A percentile compares a stretch with the other conserved stretches of the same genome.
Evolutionary conservation across 2,329 filamentous ascomycete species (phyloP).

Genomic region (Trichoderma brevicompactum): DNA sequence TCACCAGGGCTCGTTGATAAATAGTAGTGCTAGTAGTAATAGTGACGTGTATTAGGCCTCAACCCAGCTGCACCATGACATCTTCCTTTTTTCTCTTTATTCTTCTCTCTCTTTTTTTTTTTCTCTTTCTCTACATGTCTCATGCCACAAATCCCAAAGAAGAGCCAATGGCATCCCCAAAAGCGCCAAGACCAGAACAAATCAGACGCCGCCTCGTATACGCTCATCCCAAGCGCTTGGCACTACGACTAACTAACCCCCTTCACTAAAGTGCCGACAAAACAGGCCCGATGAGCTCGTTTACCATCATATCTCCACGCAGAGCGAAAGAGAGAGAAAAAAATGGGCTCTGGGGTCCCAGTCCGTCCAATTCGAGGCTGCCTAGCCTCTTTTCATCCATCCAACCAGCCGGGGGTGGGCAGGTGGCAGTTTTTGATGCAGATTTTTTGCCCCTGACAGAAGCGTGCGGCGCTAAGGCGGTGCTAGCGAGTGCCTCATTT

Average conservation of each 20-base stretch:
- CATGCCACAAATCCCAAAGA: no score
- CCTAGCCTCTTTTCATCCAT: not conserved
- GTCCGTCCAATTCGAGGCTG: not conserved
- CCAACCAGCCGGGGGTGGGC: no score
- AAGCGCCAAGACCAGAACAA: not conserved
- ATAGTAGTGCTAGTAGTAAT: no score
- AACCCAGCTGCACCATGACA: slow-evolving; percentile 8
- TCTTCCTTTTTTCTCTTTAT: not conserved
- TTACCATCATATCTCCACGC: no score
- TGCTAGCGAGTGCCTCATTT: slow-evolving; percentile 23
- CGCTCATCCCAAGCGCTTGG: not conserved
- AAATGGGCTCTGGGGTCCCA: no score
- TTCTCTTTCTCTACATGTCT: no score
- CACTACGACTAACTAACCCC: no score
- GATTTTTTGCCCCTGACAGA: slow-evolving; percentile 6
- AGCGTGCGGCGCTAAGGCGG: slow-evolving; percentile 9
- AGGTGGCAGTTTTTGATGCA: not conserved
- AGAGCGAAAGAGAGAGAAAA: no score
- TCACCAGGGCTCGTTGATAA: no score
- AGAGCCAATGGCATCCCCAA: not conserved
- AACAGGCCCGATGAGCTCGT: no score
- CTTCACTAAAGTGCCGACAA: no score
- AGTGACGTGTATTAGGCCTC: not conserved
- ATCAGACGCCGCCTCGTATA: slow-evolving; percentile 1
- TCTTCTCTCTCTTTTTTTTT: not conserved